Percentiles rank a stretch among this genome's conserved stretches.
phyloP scores from a whole-genome alignment of 148 eudicot genomes.

The Selenicereus undatus region DNA sequence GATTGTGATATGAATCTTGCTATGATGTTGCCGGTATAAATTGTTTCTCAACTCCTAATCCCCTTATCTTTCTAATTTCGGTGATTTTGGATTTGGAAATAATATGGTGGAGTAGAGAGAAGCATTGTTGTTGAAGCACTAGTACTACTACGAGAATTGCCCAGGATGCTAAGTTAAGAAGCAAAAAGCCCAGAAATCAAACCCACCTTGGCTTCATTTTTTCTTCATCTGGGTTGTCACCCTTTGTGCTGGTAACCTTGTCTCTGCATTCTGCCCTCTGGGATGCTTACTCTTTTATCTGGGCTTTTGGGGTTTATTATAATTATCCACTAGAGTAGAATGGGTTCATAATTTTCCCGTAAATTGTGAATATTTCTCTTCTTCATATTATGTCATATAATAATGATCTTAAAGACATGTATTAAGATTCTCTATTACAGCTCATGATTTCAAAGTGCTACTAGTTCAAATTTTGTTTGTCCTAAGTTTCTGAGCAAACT shows the following conservation, averaged over 20 bases:
- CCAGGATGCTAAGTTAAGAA: slow-evolving; percentile 38
- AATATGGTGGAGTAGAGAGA: not conserved
- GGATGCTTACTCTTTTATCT: not conserved
- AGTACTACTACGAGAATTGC: slow-evolving; percentile 25
- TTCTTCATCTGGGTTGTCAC: slow-evolving; percentile 42
- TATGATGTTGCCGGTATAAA: no score
- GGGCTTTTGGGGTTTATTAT: not conserved
- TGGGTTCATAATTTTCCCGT: not conserved
- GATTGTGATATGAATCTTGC: no score
- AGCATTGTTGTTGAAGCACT: not conserved
- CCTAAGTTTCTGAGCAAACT: no score
- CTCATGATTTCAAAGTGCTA: not conserved
- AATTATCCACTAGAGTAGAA: not conserved
- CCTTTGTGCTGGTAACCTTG: slow-evolving; percentile 31
- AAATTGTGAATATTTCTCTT: not conserved
- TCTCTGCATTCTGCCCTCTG: not conserved
- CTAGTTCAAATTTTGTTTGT: no score
- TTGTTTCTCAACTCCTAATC: no score
- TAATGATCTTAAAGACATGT: not conserved
- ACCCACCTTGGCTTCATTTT: slow-evolving; percentile 40
- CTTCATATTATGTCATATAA: not conserved
- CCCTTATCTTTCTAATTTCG: no score
- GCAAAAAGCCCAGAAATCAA: slow-evolving; percentile 22
- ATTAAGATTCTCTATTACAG: no score
- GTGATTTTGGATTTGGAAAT: not conserved